phyloP scores from a whole-genome alignment of 106 monocot species.

The Allium fistulosum region DNA sequence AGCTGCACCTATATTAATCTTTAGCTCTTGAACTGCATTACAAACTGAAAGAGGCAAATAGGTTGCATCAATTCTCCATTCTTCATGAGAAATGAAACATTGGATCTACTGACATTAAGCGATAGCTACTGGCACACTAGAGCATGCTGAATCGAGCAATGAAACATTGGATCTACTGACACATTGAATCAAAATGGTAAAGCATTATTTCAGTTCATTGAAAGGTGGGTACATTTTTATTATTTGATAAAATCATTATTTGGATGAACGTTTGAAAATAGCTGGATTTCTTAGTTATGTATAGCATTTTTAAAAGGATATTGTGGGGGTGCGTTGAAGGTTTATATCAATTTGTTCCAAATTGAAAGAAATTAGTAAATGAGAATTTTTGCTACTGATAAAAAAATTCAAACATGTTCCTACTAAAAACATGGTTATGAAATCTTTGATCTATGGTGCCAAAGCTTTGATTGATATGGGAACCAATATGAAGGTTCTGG shows the following conservation, averaged over 20 bases:
- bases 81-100: no score
- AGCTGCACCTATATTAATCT: no score
- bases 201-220: no score
- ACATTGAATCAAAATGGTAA: no score
- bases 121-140: no score
- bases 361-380: conserved; percentile 79
- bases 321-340: conserved; percentile 47
- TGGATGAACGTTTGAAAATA: background rate
- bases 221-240: conserved; percentile 46
- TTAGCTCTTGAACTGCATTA: no score
- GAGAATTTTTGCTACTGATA: background rate
- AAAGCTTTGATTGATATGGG: conserved; percentile 81
- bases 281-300: conserved; percentile 16
- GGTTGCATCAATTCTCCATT: no score
- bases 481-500: conserved; percentile 44
- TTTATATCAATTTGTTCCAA: conserved; percentile 63
- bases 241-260: background rate
- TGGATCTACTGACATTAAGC: no score
- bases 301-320: conserved; percentile 69
- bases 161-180: no score
- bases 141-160: no score
- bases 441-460: conserved; percentile 26
- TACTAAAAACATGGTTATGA: background rate
- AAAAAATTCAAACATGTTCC: background rate
- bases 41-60: no score